Base-by-base conservation (phyloP, 805 yeast species). In the Wickerhamomyces bovis region DNA sequence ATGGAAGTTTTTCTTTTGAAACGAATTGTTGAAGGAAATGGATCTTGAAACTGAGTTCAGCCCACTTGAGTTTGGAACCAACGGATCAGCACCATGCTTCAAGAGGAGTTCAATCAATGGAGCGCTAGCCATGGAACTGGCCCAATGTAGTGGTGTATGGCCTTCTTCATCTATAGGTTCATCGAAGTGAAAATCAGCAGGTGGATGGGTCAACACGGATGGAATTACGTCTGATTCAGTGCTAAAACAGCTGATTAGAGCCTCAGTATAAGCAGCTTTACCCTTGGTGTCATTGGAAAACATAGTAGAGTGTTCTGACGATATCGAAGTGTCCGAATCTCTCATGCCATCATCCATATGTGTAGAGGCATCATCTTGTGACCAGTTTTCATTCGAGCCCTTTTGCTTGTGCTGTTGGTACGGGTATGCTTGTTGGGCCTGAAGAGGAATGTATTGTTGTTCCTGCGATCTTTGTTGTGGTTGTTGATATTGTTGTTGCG, bases 131-230 rank as follows among this genome's bases (percentile, higher is more conserved):
- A 86, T 76, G 0, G 94, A 83, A 26, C 88, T 75, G 0, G 95
- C 94, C 95, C 95, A 86, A 62, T 86, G 95, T 45, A 86, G 70
- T 1, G 89, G 78, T 0, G 90, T 81, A 58, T 86, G 89, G 0
- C 92, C 92, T 53, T 86, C 94, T 49, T 80, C 80, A 57, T 86
- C 95, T 19, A 86, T 80, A 3, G 83, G 73, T 49, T 76, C 83
- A 59, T 83, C 79, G 44, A 84, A 76, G 54, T 81, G 76, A 48
- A 83, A 78, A 55, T 79, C 77, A 33, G 70, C 66, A 1, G 92
- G 90, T 6, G 86, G 85, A 44, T 71, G 66, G 23, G 81, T 59
- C 44, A 75, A 69, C 53, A 53, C 56, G 36, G 61, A 56, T 33
- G 70, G 65, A 13, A 61, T 61, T 23, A 60, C 57, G 15, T 59